Evolutionary conservation across 2,329 filamentous ascomycete genomes (phyloP).

Genomic region (Xylariales sp.): DNA sequence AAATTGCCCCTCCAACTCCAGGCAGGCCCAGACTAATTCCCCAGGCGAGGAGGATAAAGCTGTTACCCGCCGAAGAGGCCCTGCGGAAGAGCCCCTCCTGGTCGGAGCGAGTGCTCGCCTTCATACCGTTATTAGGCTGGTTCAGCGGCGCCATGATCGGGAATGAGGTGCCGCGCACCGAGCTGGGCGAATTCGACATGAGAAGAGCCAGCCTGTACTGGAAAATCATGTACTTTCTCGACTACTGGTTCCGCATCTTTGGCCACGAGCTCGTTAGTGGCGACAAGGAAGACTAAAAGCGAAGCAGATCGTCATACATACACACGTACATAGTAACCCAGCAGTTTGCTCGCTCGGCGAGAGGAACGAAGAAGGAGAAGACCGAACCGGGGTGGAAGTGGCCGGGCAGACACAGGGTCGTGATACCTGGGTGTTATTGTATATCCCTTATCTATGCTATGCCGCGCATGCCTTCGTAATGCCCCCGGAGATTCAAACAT

Average conservation of each 20-base stretch:
- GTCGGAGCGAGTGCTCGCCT: conserved; percentile 71
- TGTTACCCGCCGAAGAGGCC: conserved; percentile 77
- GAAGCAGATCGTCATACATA: too few species aligned
- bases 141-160: conserved; percentile 80
- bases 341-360: too few species aligned
- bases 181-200: conserved; percentile 83
- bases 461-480: not conserved
- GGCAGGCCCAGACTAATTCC: conserved; percentile 73
- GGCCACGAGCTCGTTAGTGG: conserved; percentile 67
- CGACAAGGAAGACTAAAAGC: conserved; percentile 67
- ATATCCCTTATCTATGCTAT: not conserved
- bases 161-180: conserved; percentile 77
- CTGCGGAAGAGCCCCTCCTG: conserved; percentile 75
- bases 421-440: not conserved
- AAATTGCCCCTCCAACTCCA: conserved; percentile 47
- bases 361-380: too few species aligned
- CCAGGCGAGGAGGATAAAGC: conserved; percentile 71
- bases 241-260: conserved; percentile 68
- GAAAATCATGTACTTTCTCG: conserved; percentile 73
- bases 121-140: conserved; percentile 77
- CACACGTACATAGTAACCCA: too few species aligned
- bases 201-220: conserved; percentile 74
- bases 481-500: not conserved
- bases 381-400: not conserved
- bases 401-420: too few species aligned